Conservation (phyloP, 805 yeast genomes). For the Kluyveromyces wickerhamii region DNA sequence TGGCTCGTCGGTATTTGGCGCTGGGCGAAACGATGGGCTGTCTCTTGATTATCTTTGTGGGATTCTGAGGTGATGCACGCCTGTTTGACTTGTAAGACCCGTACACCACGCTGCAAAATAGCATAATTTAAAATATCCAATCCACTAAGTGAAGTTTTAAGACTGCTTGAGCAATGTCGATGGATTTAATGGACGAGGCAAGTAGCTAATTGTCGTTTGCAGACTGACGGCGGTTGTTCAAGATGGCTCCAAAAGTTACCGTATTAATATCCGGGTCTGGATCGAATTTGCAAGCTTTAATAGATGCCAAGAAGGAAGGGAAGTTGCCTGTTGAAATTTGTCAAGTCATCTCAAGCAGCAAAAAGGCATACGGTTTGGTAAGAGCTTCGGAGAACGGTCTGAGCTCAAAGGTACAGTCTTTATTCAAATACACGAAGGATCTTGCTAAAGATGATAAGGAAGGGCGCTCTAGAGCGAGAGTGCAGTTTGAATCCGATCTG, state of each 20-base stretch:
- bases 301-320: slow-evolving; percentile 52
- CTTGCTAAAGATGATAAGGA: slow-evolving; percentile 60
- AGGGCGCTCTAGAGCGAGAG: slow-evolving; percentile 54
- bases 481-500: slow-evolving; percentile 67
- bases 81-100: background rate
- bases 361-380: slow-evolving; percentile 77
- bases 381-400: slow-evolving; percentile 68
- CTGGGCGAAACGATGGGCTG: no score
- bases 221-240: no score
- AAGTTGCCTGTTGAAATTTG: slow-evolving; percentile 47
- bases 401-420: slow-evolving; percentile 62
- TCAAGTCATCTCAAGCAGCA: slow-evolving; percentile 77
- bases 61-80: no score
- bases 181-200: no score
- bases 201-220: no score
- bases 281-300: slow-evolving; percentile 89
- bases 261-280: slow-evolving; percentile 95
- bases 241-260: slow-evolving; percentile 27
- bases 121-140: no score
- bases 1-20: no score
- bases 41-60: no score
- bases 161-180: no score
- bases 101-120: background rate
- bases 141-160: no score
- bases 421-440: slow-evolving; percentile 66